Base-by-base conservation (phyloP, 2,329 filamentous ascomycete species). In the Cryphonectria radicalis region DNA sequence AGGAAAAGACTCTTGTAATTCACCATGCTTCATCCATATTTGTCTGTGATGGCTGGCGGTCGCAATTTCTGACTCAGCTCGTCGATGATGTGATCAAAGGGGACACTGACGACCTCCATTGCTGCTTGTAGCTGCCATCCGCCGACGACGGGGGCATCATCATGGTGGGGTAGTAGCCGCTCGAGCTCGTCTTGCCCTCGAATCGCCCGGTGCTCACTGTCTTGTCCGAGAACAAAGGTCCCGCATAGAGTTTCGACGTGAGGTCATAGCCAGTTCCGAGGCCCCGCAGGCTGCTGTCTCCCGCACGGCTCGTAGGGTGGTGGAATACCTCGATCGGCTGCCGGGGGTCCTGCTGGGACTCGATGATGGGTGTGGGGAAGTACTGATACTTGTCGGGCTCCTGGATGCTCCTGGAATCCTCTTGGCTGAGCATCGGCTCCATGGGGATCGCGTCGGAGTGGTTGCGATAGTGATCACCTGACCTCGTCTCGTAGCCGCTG, bases 371-470 rank as follows among this genome's bases (percentile, higher is more conserved):
- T 0, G 81, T 80, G 0, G 86, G 85, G 73, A 85, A 89, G 74
- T 89, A 89, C 70, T 87, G 84, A 72, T 89, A 89, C 0, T 82
- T 84, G 73, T 87, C 88, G 19, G 82, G 77, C 17, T 79, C 82
- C 0, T 83, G 80, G 59, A 88, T 84, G 2, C 81, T 77, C 76
- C 88, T 88, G 28, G 83, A 82, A 14, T 89, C 85, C 25, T 88
- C 85, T 1, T 84, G 73, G 10, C 85, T 81, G 50, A 90, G 85
- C 69, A 86, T 82, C 1, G 85, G 80, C 64, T 89, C 87, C 66
- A 83, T 79, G 0, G 82, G 82, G 57, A 89, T 80, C 6, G 88
- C 85, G 67, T 86, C 84, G 67, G 86, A 84, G 66, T 85, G 82
- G 19, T 82, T 82, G 19, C 78, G 78, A 22, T 86, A 85, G 72